phyloP scores from a whole-genome alignment of 176 grass and related monocot genomes.

The Musa acuminata region DNA sequence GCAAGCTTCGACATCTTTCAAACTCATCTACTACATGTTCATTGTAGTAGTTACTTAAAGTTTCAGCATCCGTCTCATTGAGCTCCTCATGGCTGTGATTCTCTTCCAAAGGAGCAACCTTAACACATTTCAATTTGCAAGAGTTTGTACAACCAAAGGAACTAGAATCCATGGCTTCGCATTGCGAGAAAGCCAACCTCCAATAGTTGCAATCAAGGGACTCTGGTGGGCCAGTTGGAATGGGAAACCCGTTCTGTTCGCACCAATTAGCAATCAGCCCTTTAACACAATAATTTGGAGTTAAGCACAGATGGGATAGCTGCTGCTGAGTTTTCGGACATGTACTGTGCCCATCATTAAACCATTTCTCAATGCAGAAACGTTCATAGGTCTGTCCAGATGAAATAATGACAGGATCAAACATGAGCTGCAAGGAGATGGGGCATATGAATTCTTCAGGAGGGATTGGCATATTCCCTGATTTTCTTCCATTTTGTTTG shows the following conservation, averaged over 20 bases:
- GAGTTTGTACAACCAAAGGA: constrained; percentile 53
- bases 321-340: constrained; percentile 96
- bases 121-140: constrained; percentile 53
- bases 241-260: constrained; percentile 76
- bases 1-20: constrained; percentile 52
- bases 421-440: constrained; percentile 93
- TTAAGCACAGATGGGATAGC: constrained; percentile 68
- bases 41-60: constrained; percentile 28
- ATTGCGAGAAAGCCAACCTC: constrained; percentile 41
- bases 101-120: constrained; percentile 42
- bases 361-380: constrained; percentile 97
- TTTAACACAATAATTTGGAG: constrained; percentile 96
- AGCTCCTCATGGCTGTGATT: constrained; percentile 25
- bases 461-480: constrained; percentile 69
- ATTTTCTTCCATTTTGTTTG: constrained; percentile 51
- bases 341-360: constrained; percentile 87
- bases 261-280: constrained; percentile 88
- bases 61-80: constrained; percentile 37
- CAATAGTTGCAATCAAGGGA: constrained; percentile 71
- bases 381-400: constrained; percentile 98
- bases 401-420: constrained; percentile 90
- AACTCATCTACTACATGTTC: constrained; percentile 32
- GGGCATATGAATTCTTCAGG: constrained; percentile 93
- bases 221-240: constrained; percentile 64
- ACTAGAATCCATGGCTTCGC: constrained; percentile 45